phyloP scores from a whole-genome alignment of 495 filamentous ascomycete species.

The Penicillium mononematosum region DNA sequence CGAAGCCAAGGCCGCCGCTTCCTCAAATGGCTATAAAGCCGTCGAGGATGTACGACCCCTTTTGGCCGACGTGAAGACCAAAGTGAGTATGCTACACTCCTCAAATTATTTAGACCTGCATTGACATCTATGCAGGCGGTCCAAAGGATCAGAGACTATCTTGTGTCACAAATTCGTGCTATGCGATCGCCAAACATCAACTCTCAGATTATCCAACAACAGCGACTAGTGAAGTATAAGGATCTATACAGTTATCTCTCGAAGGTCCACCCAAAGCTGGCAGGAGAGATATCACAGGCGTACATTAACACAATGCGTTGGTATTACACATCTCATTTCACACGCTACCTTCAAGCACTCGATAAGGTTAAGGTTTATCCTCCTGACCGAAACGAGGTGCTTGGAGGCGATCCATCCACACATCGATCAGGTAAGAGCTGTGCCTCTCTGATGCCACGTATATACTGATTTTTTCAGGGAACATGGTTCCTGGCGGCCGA shows the following conservation, averaged over 20 bases:
- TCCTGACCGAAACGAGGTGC: conserved; percentile 79
- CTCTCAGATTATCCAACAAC: conserved; percentile 91
- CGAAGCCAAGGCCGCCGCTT: conserved; percentile 59
- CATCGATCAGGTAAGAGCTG: conserved; percentile 50
- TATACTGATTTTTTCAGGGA: conserved; percentile 25
- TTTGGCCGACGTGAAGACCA: conserved; percentile 75
- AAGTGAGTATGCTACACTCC: conserved; percentile 51
- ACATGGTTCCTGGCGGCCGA: conserved; percentile 36
- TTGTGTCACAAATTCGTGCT: conserved; percentile 91
- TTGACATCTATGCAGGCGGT: conserved; percentile 60
- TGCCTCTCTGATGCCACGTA: neutral
- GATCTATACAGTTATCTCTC: conserved; percentile 83
- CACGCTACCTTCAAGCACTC: conserved; percentile 78
- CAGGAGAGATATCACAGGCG: conserved; percentile 84
- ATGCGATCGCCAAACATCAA: conserved; percentile 92
- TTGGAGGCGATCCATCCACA: conserved; percentile 72
- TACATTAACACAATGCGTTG: conserved; percentile 99
- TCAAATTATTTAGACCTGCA: neutral
- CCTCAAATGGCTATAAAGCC: conserved; percentile 65
- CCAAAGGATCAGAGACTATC: conserved; percentile 88
- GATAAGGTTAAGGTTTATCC: conserved; percentile 79
- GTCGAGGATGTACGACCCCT: conserved; percentile 81
- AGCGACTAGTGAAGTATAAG: conserved; percentile 81
- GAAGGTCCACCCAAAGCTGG: conserved; percentile 71
- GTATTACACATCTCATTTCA: conserved; percentile 94